Percentiles rank a stretch among this genome's conserved stretches.
Conservation (phyloP, 2,329 filamentous ascomycete species). For the Neonectria punicea region DNA sequence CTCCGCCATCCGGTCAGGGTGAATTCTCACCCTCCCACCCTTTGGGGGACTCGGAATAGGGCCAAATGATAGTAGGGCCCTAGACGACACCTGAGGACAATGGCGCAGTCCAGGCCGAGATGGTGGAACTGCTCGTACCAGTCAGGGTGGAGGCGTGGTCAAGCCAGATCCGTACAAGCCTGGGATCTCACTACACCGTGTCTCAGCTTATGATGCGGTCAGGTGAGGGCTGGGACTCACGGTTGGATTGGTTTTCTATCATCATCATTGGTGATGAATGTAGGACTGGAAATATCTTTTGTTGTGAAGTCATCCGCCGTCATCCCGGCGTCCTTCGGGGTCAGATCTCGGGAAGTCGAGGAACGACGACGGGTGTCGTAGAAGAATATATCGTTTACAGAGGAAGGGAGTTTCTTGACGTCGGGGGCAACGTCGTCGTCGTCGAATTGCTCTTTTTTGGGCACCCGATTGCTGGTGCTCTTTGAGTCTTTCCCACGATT, state of each 20-base stretch:
- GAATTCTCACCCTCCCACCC: slow-evolving; percentile 30
- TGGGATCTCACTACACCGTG: slow-evolving; percentile 31
- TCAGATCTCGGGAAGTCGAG: not conserved
- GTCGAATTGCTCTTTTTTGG: slow-evolving; percentile 4
- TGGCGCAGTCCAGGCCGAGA: slow-evolving; percentile 29
- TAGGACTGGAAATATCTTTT: not conserved
- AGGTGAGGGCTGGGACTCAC: slow-evolving; percentile 12
- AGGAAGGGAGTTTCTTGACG: not conserved
- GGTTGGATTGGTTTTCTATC: not conserved
- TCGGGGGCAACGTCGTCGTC: not conserved
- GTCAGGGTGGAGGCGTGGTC: slow-evolving; percentile 26
- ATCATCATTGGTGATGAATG: not conserved
- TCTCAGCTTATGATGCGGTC: slow-evolving; percentile 13
- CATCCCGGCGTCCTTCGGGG: not conserved
- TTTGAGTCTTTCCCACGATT: too few species aligned
- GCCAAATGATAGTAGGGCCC: slow-evolving; percentile 26
- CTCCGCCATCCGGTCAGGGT: slow-evolving; percentile 32
- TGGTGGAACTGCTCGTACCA: slow-evolving; percentile 39
- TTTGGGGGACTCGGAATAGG: slow-evolving; percentile 24
- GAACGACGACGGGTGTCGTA: not conserved
- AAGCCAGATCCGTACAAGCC: slow-evolving; percentile 26
- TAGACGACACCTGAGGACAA: slow-evolving; percentile 32
- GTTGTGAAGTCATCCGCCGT: not conserved
- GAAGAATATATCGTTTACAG: not conserved
- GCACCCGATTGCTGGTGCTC: not conserved